phyloP scores from a whole-genome alignment of 2,329 filamentous ascomycete genomes.

The Beauveria scarabaeidicola region DNA sequence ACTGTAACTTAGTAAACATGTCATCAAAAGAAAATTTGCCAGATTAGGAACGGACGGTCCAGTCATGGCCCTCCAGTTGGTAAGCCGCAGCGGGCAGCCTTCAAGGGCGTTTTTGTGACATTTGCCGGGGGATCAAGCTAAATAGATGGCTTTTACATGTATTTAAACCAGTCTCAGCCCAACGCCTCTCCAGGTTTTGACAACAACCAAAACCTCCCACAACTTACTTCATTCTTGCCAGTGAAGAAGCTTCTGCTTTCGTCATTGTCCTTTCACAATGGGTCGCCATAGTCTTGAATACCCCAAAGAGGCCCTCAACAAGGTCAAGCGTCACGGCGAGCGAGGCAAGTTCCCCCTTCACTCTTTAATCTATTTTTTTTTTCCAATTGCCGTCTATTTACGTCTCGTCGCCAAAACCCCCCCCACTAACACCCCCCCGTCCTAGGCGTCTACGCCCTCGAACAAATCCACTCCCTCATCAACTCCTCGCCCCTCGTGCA shows the following conservation, averaged over 20 bases:
- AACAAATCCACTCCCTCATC: constrained; percentile 66
- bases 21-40: background rate
- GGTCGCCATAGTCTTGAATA: constrained; percentile 43
- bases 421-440: background rate
- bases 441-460: constrained; percentile 61
- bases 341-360: constrained; percentile 39
- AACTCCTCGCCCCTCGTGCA: constrained; percentile 68
- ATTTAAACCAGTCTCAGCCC: background rate
- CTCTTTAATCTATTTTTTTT: no score
- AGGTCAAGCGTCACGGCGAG: constrained; percentile 57
- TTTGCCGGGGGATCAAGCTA: background rate
- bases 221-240: no score
- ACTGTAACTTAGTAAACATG: no score
- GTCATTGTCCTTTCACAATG: constrained; percentile 17
- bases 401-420: background rate
- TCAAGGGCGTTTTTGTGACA: background rate
- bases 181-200: background rate
- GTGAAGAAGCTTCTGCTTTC: background rate
- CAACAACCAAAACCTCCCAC: background rate
- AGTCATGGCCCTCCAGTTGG: background rate
- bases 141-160: background rate
- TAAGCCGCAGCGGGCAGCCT: background rate
- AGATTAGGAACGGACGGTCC: background rate
- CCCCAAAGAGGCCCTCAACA: constrained; percentile 54
- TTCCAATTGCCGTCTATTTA: no score